Evolutionary conservation across 2,329 filamentous ascomycete genomes (phyloP).

Genomic region (Colletotrichum eremochloae): DNA sequence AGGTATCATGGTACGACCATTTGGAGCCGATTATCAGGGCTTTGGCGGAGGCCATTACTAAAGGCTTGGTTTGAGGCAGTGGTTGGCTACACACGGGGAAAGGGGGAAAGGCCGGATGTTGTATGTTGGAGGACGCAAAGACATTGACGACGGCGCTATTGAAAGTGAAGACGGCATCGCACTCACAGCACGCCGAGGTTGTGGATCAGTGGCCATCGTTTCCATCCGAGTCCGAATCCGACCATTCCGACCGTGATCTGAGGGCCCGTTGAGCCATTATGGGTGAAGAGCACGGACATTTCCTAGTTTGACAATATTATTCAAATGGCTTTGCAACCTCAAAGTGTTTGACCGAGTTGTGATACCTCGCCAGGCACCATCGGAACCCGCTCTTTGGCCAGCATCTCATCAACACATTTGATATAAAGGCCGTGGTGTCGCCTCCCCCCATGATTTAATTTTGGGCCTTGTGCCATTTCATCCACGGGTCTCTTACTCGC

Average conservation of each 20-base stretch:
- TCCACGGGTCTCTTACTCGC: not conserved
- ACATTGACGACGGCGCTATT: not conserved
- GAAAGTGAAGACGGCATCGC: too few relatives aligned
- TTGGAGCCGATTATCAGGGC: slow-evolving; percentile 18
- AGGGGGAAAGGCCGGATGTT: slow-evolving; percentile 4
- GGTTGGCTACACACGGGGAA: slow-evolving; percentile 39
- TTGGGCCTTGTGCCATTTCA: not conserved
- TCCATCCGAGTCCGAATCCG: not conserved
- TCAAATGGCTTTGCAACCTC: slow-evolving; percentile 2
- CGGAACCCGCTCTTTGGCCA: not conserved
- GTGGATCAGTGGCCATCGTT: not conserved
- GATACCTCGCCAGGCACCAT: not conserved
- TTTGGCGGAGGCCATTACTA: slow-evolving; percentile 11
- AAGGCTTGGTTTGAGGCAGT: slow-evolving; percentile 30
- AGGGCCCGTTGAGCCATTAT: too few relatives aligned
- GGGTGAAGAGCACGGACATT: slow-evolving; percentile 4
- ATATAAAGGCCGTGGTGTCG: slow-evolving; percentile 23
- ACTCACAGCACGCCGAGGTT: not conserved
- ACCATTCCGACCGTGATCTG: not conserved
- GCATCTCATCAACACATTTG: slow-evolving; percentile 2
- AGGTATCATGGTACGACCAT: slow-evolving; percentile 4
- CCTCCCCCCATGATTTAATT: not conserved
- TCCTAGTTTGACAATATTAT: not conserved
- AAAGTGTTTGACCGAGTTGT: not conserved
- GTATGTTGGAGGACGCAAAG: not conserved